These are phyloP conservation scores for Phytopythium aichiense DNA, from an alignment of 352 stramenopile species.

Conservation along the genomic window DNA sequence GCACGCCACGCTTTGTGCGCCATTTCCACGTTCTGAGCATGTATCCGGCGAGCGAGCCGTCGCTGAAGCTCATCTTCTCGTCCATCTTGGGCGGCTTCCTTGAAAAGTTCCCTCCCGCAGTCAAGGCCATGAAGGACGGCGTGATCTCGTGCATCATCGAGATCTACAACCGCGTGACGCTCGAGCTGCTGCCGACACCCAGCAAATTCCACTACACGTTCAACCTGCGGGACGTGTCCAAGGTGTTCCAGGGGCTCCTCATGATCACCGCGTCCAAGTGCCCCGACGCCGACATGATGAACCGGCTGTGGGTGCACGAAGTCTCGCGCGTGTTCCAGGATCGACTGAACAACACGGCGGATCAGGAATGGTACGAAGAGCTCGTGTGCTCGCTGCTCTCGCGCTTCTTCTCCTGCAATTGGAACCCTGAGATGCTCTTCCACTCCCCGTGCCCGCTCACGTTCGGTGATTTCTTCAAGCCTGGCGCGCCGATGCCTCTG, in stretches of 20 bases:
- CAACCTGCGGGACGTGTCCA: constrained; percentile 94
- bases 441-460: constrained; percentile 81
- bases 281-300: constrained; percentile 77
- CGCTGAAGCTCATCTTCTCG: constrained; percentile 91
- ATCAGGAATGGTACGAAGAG: constrained; percentile 91
- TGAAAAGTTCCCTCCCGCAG: constrained; percentile 78
- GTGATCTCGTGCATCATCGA: constrained; percentile 91
- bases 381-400: constrained; percentile 80
- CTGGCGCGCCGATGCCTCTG: constrained; percentile 58
- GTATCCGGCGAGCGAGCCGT: constrained; percentile 82
- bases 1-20: constrained; percentile 91
- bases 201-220: constrained; percentile 95
- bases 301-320: constrained; percentile 92
- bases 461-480: constrained; percentile 92
- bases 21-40: constrained; percentile 96
- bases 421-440: constrained; percentile 83
- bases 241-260: constrained; percentile 95
- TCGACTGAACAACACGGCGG: constrained; percentile 81
- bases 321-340: constrained; percentile 92
- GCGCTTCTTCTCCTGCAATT: constrained; percentile 75
- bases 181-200: constrained; percentile 91
- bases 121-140: constrained; percentile 75
- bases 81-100: constrained; percentile 93
- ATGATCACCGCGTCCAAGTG: constrained; percentile 90
- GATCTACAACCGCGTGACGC: constrained; percentile 91